Evolutionary conservation across 164 flowering plant genomes (phyloP), one percentile per base, ranked within the genome.

Genomic region (Kalanchoe fedtschenkoi): DNA sequence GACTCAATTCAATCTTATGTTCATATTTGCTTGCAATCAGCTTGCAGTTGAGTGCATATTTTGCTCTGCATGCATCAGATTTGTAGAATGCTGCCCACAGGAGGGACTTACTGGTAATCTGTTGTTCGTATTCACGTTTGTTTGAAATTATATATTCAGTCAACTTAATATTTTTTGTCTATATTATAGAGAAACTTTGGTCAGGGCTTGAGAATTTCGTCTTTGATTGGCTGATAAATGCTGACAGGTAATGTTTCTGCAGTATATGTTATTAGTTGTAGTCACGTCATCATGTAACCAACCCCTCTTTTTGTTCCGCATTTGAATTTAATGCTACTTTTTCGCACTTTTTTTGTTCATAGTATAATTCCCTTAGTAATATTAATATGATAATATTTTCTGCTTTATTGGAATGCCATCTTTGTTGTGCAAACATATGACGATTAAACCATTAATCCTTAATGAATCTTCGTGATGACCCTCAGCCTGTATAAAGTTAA

Each of bases 41-140:
- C 90, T 95, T 70, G 99, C 97, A 56, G 96, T 95, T 72, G 99
- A 95, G 83, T 95, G 99, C 79, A 91, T 95, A 58, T 95, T 95
- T 80, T 95, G 96, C 76, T 95, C 97, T 34, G 99, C 99, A 29
- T 95, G 99, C 66, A 95, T 95, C 65, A 95, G 97, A 43, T 91
- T 91, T 77, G 97, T 89, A 62, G 97, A 95, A 73, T 91, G 97
- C 76, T 95, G 99, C 67, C 96, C 96, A 0, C 99, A 87, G 70
- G 99, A 91, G 57, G 99, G 95, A 61, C 93, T 95, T 68, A 95
- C 96, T 54, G 57, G 51, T 60, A 24, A 30, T 4, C 2, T 47
- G 35, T 16, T 6, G 55, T 35, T 17, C 37, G 13, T 55, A 62
- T 8, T 19, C 11, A 10, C 41, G n/a, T 34, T 21, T 7, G 9